Conservation (phyloP, 2,329 filamentous ascomycete genomes). For the Hypoxylon sp. region DNA sequence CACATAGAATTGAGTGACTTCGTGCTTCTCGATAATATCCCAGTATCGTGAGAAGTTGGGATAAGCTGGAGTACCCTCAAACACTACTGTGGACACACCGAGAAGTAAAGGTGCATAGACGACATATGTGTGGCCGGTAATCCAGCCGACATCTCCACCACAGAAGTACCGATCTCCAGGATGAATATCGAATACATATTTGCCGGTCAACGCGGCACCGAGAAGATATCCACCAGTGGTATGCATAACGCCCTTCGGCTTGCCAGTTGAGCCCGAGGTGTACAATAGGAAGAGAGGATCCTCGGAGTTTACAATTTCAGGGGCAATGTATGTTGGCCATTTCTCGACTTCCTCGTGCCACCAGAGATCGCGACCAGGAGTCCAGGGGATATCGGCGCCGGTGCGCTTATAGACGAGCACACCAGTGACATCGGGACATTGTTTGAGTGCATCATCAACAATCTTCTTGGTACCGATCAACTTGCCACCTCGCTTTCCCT, state of each 20-base stretch:
- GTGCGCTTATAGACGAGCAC: slow-evolving; percentile 96
- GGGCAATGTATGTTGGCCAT: slow-evolving; percentile 92
- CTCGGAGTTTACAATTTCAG: slow-evolving; percentile 91
- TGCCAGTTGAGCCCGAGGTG: slow-evolving; percentile 97
- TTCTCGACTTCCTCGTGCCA: slow-evolving; percentile 99
- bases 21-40: slow-evolving; percentile 96
- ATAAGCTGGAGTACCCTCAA: slow-evolving; percentile 97
- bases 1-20: slow-evolving; percentile 98
- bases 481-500: slow-evolving; percentile 98
- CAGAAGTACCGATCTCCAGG: slow-evolving; percentile 96
- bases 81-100: slow-evolving; percentile 94
- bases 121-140: slow-evolving; percentile 98
- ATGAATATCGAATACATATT: slow-evolving; percentile 99
- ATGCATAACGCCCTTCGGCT: slow-evolving; percentile 99
- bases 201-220: slow-evolving; percentile 92
- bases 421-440: slow-evolving; percentile 89
- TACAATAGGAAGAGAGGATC: slow-evolving; percentile 98
- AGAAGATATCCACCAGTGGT: slow-evolving; percentile 96
- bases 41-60: slow-evolving; percentile 98
- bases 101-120: slow-evolving; percentile 95
- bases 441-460: slow-evolving; percentile 96
- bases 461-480: slow-evolving; percentile 99
- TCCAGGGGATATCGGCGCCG: slow-evolving; percentile 92
- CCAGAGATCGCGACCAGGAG: slow-evolving; percentile 90
- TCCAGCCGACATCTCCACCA: slow-evolving; percentile 98